Evolutionary conservation across 2,329 filamentous ascomycete genomes (phyloP).

Genomic region (Stenocarpella maydis): DNA sequence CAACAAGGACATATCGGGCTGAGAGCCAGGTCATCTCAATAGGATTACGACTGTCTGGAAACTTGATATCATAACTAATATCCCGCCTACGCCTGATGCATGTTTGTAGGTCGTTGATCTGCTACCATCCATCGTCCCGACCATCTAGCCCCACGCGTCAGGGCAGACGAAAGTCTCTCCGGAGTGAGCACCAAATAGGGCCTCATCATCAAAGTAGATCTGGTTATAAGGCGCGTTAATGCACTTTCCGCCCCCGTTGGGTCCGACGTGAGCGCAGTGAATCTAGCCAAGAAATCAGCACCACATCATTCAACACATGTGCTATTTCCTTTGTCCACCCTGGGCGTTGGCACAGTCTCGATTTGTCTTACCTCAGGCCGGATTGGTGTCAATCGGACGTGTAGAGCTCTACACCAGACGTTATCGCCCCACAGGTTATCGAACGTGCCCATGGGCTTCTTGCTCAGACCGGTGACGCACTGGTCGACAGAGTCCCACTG

Average conservation of each 20-base stretch:
- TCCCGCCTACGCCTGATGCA: too few relatives aligned
- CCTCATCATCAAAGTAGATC: constrained; percentile 41
- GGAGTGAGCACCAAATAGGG: neutral
- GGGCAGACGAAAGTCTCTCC: constrained; percentile 11
- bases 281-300: neutral
- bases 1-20: neutral
- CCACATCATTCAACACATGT: too few relatives aligned
- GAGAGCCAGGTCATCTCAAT: neutral
- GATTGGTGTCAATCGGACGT: constrained; percentile 47
- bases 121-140: neutral
- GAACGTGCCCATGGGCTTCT: constrained; percentile 50
- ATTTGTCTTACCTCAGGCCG: constrained; percentile 41
- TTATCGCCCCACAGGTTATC: constrained; percentile 55
- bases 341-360: neutral
- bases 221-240: constrained; percentile 38
- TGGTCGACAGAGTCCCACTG: constrained; percentile 47
- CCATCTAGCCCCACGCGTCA: neutral
- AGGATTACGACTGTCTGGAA: neutral
- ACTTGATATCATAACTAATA: neutral
- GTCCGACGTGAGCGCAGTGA: constrained; percentile 44
- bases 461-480: constrained; percentile 44
- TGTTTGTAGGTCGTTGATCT: neutral
- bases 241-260: constrained; percentile 44
- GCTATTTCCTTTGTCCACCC: neutral
- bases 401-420: constrained; percentile 51